Evolutionary conservation across 331 rosid genomes (phyloP).

Genomic region (Prunus yedoensis): DNA sequence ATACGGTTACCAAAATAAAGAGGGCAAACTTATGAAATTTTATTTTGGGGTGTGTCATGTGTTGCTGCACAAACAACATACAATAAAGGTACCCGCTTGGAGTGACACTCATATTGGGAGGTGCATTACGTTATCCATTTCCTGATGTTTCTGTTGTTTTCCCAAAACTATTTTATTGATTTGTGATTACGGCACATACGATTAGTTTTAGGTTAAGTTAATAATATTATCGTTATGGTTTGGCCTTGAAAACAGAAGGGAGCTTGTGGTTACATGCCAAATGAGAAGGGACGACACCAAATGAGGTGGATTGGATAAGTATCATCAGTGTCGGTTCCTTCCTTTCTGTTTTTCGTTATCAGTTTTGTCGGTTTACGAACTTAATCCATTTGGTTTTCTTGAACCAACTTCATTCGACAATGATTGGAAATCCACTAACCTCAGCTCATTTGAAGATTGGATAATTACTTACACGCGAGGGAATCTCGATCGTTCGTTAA

Average conservation of each 20-base stretch:
- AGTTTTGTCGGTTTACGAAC: background rate
- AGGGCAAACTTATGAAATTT: too few species aligned
- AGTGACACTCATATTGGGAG: background rate
- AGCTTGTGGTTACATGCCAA: background rate
- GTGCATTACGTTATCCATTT: background rate
- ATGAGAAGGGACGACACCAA: background rate
- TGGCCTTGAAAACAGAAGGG: too few species aligned
- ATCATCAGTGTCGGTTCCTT: conserved; percentile 23
- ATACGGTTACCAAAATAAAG: too few species aligned
- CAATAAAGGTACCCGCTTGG: background rate
- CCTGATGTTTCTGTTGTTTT: background rate
- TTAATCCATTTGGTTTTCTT: background rate
- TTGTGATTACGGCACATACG: too few species aligned
- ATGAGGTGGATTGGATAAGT: conserved; percentile 55
- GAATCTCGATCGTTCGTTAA: too few species aligned
- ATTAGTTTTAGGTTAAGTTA: too few species aligned
- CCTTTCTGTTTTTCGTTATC: background rate
- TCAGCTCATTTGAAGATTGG: too few species aligned
- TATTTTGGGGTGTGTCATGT: too few species aligned
- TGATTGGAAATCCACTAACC: background rate
- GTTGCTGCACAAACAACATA: too few species aligned
- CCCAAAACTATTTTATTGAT: too few species aligned
- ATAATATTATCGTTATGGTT: too few species aligned
- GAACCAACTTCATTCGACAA: background rate
- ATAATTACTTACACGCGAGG: too few species aligned